Evolutionary conservation across 1,284 basidiomycete species (phyloP).

Genomic region (Papiliotrema laurentii): DNA sequence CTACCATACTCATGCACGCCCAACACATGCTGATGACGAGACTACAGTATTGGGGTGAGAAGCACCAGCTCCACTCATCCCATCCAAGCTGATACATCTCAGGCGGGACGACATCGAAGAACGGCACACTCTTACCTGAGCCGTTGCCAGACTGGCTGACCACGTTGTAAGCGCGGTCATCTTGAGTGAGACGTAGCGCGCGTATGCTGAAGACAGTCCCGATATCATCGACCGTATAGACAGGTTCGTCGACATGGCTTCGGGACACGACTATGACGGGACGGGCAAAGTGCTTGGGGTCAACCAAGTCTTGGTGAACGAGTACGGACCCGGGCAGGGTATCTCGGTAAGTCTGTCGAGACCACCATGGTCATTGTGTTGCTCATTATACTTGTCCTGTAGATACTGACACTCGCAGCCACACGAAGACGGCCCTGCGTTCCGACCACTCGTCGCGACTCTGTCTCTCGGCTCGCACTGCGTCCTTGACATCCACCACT

Average conservation of each 20-base stretch:
- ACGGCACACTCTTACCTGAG: slow-evolving; percentile 41
- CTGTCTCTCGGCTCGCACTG: slow-evolving; percentile 79
- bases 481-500: slow-evolving; percentile 78
- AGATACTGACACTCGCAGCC: slow-evolving; percentile 55
- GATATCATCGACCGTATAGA: slow-evolving; percentile 66
- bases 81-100: too few species aligned
- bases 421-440: slow-evolving; percentile 87
- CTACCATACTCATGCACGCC: background rate
- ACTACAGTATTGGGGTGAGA: slow-evolving; percentile 69
- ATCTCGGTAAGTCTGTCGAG: slow-evolving; percentile 65
- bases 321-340: slow-evolving; percentile 86
- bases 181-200: background rate
- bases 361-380: background rate
- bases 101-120: slow-evolving; percentile 45
- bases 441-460: slow-evolving; percentile 82
- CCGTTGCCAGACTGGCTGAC: slow-evolving; percentile 37
- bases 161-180: slow-evolving; percentile 29
- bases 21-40: slow-evolving; percentile 45
- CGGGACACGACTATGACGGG: slow-evolving; percentile 48
- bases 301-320: slow-evolving; percentile 83
- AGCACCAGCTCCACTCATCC: too few species aligned
- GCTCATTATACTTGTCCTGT: background rate
- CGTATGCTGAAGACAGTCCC: slow-evolving; percentile 54
- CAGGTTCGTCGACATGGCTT: slow-evolving; percentile 22
- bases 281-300: slow-evolving; percentile 54